Base-by-base conservation (phyloP, 2,329 filamentous ascomycete genomes). In the Ophiostoma triangulosporum region DNA sequence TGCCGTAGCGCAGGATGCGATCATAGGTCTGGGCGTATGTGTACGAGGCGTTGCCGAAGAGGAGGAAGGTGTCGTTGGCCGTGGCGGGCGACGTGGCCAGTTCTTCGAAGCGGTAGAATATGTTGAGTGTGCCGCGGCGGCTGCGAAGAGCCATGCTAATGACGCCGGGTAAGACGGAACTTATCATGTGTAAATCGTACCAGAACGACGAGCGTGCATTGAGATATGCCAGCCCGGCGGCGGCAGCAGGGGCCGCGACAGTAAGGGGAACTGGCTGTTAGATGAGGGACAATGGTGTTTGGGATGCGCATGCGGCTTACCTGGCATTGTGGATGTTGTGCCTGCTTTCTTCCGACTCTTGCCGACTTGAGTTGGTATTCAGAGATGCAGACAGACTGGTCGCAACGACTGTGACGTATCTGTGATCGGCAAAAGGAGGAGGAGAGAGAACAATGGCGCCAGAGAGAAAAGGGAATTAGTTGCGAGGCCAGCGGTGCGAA, bases 1-100 rank as follows among this genome's bases (percentile, higher is more conserved):
- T 73, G 27, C 86, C 88, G 62, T 90, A 87, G 56, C 81, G 81
- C 40, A 94, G 70, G 1, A 78, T 77, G 8, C 69, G 75, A 52
- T 88, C 76, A 66, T 95, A 93, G 2, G 78, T 74, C 61, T 93
- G 74, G n/a, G 78, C 78, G 64, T 86, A 95, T 1, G 85, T 88
- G 74, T 83, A 88, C 38, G 69, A 71, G 52, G 70, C 73, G 56
- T 84, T 83, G 60, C 87, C 75, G 62, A 84, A 90, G 50, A 84
- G 75, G 48, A 93, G 66, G 56, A 85, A 81, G 2, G 72, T 63
- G 26, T 72, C 70, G 57, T 78, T 70, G n/a, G 77, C 72, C 3
- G 75, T 72, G 4, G 70, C 69, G 26, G 69, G 62, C 35, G 66
- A 67, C 4, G 71, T 71, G 1, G 87, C 88, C 52, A 76, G 70